phyloP scores from a whole-genome alignment of 441 rosid species.

The Corymbia calophylla region DNA sequence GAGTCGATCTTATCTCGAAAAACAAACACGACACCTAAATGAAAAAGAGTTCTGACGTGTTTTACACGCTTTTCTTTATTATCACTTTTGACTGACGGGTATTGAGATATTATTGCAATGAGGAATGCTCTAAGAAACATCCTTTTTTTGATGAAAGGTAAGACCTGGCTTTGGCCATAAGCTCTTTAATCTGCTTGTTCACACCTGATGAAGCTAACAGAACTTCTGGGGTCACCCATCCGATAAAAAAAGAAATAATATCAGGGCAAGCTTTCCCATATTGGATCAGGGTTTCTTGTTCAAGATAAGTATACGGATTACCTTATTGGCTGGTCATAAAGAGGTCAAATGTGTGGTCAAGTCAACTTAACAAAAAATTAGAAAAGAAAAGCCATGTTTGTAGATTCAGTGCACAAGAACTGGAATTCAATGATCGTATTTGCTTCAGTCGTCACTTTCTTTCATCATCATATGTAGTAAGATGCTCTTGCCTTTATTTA shows the following conservation, averaged over 20 bases:
- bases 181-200: not conserved
- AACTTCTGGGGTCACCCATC: not conserved
- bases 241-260: not conserved
- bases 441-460: not conserved
- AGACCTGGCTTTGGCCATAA: not conserved
- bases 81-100: not conserved
- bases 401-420: not conserved
- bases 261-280: not conserved
- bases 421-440: not conserved
- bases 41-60: accelerated
- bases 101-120: accelerated
- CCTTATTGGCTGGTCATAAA: not conserved
- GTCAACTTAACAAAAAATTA: not conserved
- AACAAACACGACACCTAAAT: accelerated
- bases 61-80: not conserved
- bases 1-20: accelerated
- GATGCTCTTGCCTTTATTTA: not conserved
- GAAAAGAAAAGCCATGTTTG: not conserved
- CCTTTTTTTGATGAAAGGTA: not conserved
- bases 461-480: not conserved
- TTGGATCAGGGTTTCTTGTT: not conserved
- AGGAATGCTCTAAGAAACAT: not conserved
- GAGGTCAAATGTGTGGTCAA: not conserved
- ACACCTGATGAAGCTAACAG: not conserved
- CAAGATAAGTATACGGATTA: not conserved